phyloP scores from a whole-genome alignment of 192 early-diverging fungal genomes.

The Umbelopsis ramanniana region DNA sequence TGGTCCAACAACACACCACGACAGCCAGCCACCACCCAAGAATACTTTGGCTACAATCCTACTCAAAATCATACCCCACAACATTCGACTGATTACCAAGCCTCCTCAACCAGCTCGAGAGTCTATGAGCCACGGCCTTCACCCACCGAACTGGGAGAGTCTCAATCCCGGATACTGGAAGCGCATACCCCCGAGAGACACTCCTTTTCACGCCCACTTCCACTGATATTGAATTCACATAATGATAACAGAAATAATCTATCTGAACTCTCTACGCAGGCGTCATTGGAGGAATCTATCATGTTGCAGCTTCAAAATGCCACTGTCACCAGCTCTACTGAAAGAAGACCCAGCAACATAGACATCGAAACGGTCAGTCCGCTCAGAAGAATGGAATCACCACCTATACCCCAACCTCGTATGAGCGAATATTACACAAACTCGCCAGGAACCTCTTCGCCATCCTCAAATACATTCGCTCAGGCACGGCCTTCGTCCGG shows the following conservation, averaged over 20 bases:
- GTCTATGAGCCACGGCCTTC: conserved; percentile 8
- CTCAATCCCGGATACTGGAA: conserved; percentile 3
- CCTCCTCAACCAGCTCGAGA: no score
- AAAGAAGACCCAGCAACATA: background rate
- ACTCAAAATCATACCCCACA: background rate
- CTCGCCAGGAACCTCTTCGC: background rate
- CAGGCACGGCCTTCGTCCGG: background rate
- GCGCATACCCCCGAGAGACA: background rate
- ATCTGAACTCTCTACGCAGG: background rate
- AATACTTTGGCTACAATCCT: background rate
- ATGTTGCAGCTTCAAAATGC: background rate
- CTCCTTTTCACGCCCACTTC: background rate
- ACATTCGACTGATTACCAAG: background rate
- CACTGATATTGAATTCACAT: background rate
- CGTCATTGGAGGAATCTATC: background rate
- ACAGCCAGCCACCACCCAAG: background rate
- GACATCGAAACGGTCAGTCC: background rate
- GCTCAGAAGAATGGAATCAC: background rate
- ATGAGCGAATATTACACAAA: background rate
- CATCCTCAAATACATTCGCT: background rate
- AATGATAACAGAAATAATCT: background rate
- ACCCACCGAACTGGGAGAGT: background rate
- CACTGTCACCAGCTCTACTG: background rate
- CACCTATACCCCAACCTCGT: background rate
- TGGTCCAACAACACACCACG: background rate